These are phyloP conservation scores for Pleurostoma richardsiae DNA, from an alignment of 2,329 filamentous ascomycete genomes.

Conservation along the genomic window DNA sequence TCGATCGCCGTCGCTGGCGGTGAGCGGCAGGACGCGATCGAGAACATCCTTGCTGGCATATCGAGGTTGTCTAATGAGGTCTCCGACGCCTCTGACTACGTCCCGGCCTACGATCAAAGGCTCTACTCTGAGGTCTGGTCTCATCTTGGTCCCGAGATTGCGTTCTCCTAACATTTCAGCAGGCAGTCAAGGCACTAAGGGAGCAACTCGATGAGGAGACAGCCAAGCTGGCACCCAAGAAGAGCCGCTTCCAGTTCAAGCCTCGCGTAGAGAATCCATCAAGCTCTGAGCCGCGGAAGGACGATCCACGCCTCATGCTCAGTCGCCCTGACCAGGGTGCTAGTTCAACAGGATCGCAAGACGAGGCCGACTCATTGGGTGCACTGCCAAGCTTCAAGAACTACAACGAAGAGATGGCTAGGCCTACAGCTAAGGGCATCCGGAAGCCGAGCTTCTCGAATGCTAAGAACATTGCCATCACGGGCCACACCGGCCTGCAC, in stretches of 20 bases:
- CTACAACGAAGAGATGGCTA: conserved; percentile 54
- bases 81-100: conserved; percentile 73
- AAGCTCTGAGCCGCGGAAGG: conserved; percentile 14
- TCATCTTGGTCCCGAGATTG: not conserved
- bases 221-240: conserved; percentile 59
- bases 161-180: not conserved
- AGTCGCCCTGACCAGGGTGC: conserved; percentile 13
- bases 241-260: conserved; percentile 79
- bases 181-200: conserved; percentile 76
- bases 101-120: conserved; percentile 86
- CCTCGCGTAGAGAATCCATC: not conserved
- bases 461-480: conserved; percentile 57
- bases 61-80: conserved; percentile 78
- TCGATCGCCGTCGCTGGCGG: conserved; percentile 59
- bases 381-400: conserved; percentile 38
- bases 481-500: conserved; percentile 62
- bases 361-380: conserved; percentile 26
- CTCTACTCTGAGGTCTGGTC: conserved; percentile 69
- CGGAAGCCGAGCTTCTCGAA: conserved; percentile 61
- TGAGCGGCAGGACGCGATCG: conserved; percentile 75
- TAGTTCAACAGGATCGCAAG: not conserved
- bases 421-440: conserved; percentile 30
- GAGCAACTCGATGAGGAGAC: conserved; percentile 72
- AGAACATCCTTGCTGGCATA: conserved; percentile 75
- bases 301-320: conserved; percentile 34